Evolutionary conservation across 371 early-diverging fungal species (phyloP).

Genomic region (Sanchytrium tribonematis): DNA sequence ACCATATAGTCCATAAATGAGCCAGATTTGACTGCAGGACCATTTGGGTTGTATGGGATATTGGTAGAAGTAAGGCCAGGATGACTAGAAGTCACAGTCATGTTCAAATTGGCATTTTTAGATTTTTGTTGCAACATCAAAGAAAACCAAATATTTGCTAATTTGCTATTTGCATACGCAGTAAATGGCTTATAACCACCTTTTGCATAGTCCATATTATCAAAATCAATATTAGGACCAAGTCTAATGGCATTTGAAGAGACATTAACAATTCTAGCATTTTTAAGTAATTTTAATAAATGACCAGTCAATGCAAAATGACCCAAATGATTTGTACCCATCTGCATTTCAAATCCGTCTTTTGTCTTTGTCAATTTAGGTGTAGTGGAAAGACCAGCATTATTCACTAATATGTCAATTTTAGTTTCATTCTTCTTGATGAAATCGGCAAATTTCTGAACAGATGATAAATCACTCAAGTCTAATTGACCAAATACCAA

Average conservation of each 20-base stretch:
- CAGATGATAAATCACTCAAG: slow-evolving; percentile 14
- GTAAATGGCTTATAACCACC: slow-evolving; percentile 11
- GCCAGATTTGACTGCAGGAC: neutral
- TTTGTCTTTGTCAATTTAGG: slow-evolving; percentile 24
- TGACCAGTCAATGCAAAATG: slow-evolving; percentile 30
- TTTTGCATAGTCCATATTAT: neutral
- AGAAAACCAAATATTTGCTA: slow-evolving; percentile 32
- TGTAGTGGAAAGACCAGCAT: slow-evolving; percentile 36
- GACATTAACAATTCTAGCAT: slow-evolving; percentile 5
- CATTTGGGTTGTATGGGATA: slow-evolving; percentile 14
- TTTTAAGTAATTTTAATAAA: neutral
- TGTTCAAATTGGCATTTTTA: slow-evolving; percentile 11
- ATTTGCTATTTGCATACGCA: slow-evolving; percentile 27
- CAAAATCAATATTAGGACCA: neutral
- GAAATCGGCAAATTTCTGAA: slow-evolving; percentile 7
- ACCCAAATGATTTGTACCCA: slow-evolving; percentile 45
- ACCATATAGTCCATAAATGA: neutral
- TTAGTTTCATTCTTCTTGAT: slow-evolving; percentile 4
- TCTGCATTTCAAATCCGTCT: slow-evolving; percentile 43
- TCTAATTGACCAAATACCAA: slow-evolving; percentile 21
- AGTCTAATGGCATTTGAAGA: neutral
- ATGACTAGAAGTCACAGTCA: slow-evolving; percentile 31
- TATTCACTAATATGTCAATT: slow-evolving; percentile 23
- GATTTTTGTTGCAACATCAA: slow-evolving; percentile 20
- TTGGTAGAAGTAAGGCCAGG: slow-evolving; percentile 34